These are phyloP conservation scores for Hordeum pubiflorum DNA, from an alignment of 202 grass and related monocot species.

Conservation along the genomic window DNA sequence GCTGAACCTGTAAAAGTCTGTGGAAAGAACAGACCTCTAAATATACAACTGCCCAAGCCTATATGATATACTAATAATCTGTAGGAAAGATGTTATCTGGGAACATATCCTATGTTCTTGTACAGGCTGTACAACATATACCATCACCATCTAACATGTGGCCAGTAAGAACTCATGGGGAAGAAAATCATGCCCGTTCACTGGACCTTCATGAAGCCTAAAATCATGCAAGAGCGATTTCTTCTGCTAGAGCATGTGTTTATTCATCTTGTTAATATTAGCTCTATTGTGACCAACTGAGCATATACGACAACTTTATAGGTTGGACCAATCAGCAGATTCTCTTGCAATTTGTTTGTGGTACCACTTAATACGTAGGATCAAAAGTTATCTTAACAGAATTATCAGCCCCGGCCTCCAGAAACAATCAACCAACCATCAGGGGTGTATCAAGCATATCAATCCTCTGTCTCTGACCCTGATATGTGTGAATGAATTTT, in stretches of 20 bases:
- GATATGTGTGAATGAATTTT: constrained; percentile 83
- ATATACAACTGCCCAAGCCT: too few relatives aligned
- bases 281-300: neutral
- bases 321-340: neutral
- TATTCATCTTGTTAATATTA: too few relatives aligned
- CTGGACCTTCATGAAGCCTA: neutral
- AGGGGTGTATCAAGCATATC: constrained; percentile 57
- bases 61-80: too few relatives aligned
- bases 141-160: constrained; percentile 53
- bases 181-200: constrained; percentile 84
- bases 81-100: too few relatives aligned
- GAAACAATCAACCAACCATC: constrained; percentile 89
- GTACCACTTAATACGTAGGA: neutral
- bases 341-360: neutral
- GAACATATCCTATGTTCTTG: too few relatives aligned
- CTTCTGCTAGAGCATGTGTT: too few relatives aligned
- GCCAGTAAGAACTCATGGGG: constrained; percentile 79
- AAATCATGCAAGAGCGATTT: too few relatives aligned
- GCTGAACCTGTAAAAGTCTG: too few relatives aligned
- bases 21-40: too few relatives aligned
- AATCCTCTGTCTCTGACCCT: constrained; percentile 68
- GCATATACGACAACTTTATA: neutral
- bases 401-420: constrained; percentile 60
- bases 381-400: constrained; percentile 59
- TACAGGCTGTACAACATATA: too few relatives aligned